Evolutionary conservation across 1,284 basidiomycete species (phyloP), one percentile per base, ranked within the genome.

Genomic region (Ganoderma lingzhi): DNA sequence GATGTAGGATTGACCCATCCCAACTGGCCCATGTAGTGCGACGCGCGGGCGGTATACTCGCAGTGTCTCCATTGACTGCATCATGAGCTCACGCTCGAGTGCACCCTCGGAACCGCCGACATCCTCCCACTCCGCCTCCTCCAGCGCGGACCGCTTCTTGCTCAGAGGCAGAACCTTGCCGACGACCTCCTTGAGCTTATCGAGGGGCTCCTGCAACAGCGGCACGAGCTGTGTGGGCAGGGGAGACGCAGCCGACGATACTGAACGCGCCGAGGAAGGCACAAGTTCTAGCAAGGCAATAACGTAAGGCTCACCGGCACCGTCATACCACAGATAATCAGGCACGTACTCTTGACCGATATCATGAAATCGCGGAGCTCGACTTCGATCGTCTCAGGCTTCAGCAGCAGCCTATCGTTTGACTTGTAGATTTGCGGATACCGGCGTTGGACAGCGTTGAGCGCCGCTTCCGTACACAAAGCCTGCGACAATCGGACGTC

Each of bases 371-470:
- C 98, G 66, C 95, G 89, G 51, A 98, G 86, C 62, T 93, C 91
- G 10, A 99, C 92, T 51, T 87, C 86, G 72, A 99, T 98, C 0
- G 92, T 92, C 74, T 95, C 92, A 1, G 97, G 95, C 70, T 96
- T 89, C 62, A 99, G 85, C 56, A 96, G 78, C 14, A 99, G 82
- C 6, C 98, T 87, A 72, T 99, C 96, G 39, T 87, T 90, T 2
- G 95, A 94, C 82, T 95, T 93, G 86, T 99, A 99, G 65, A 99
- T 98, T 79, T 99, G 98, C 0, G 98, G 98, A 80, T 99, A 99
- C 60, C 93, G 86, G 65, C 98, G 85, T 79, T 99, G 98, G 35
- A 99, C 94, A 1, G 98, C 97, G 77, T 99, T 99, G 73, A 99
- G 82, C 0, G 97, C 95, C 8, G 98, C 96, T 82, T 99, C 98